Conservation (phyloP, 108 stramenopile species). For the Skeletonema menzelii region DNA sequence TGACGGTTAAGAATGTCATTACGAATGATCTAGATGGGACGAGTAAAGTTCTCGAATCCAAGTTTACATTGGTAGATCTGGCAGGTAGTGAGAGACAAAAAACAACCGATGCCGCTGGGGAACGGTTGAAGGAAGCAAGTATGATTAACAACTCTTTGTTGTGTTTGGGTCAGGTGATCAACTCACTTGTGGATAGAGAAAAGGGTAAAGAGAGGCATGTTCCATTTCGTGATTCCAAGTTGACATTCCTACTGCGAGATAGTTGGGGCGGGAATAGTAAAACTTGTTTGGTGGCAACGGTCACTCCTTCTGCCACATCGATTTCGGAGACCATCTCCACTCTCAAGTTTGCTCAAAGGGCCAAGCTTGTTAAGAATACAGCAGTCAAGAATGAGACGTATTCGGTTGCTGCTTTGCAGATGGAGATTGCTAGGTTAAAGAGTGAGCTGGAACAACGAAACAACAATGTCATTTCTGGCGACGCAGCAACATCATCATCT, state of each 20-base stretch:
- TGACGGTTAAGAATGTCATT: conserved; percentile 50
- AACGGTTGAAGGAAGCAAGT: conserved; percentile 68
- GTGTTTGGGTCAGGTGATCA: conserved; percentile 76
- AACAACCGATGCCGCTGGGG: conserved; percentile 49
- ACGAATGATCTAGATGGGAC: conserved; percentile 22
- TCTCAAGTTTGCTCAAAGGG: conserved; percentile 54
- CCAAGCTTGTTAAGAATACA: conserved; percentile 48
- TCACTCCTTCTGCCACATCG: conserved; percentile 23
- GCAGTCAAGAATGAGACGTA: conserved; percentile 47
- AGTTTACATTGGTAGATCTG: conserved; percentile 50
- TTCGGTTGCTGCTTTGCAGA: conserved; percentile 32
- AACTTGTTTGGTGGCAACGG: conserved; percentile 57
- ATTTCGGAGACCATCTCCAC: conserved; percentile 50
- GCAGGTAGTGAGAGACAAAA: conserved; percentile 52
- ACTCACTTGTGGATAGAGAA: conserved; percentile 60
- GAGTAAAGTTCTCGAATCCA: conserved; percentile 31
- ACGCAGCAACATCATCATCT: neutral
- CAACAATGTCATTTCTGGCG: neutral
- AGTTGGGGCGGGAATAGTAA: conserved; percentile 49
- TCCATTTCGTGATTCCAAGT: conserved; percentile 52
- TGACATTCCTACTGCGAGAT: conserved; percentile 50
- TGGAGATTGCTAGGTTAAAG: conserved; percentile 40
- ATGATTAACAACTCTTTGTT: conserved; percentile 73
- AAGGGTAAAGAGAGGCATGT: conserved; percentile 35
- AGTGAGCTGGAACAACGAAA: conserved; percentile 18